A percentile compares a stretch with the other conserved stretches of the same genome.
Conservation (phyloP, 2,329 filamentous ascomycete genomes). For the Aspergillus ochraceoroseus region DNA sequence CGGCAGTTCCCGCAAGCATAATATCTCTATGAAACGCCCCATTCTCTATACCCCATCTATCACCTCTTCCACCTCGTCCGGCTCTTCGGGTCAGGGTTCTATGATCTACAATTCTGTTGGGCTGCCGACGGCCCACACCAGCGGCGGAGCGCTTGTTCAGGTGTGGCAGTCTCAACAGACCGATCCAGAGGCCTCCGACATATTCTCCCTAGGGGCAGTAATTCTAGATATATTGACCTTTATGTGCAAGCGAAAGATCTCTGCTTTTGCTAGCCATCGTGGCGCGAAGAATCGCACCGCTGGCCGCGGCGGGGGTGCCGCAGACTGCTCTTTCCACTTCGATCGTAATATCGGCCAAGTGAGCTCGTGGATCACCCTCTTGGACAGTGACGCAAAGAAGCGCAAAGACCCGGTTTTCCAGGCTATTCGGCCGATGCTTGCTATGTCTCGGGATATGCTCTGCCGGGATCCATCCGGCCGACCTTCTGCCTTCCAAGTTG, state of each 20-base stretch:
- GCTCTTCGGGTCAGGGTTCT: slow-evolving; percentile 18
- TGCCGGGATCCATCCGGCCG: slow-evolving; percentile 31
- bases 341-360: slow-evolving; percentile 50
- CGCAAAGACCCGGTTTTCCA: slow-evolving; percentile 37
- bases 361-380: slow-evolving; percentile 51
- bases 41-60: slow-evolving; percentile 34
- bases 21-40: slow-evolving; percentile 25
- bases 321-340: slow-evolving; percentile 56
- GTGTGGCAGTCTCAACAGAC: slow-evolving; percentile 39
- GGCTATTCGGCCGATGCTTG: slow-evolving; percentile 38
- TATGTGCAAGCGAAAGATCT: slow-evolving; percentile 53
- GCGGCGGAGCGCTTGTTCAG: slow-evolving; percentile 31
- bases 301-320: slow-evolving; percentile 46
- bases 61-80: slow-evolving; percentile 30
- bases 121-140: slow-evolving; percentile 32
- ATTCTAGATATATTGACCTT: slow-evolving; percentile 57
- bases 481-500: slow-evolving; percentile 32
- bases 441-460: slow-evolving; percentile 38
- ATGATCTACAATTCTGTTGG: slow-evolving; percentile 18
- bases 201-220: slow-evolving; percentile 57
- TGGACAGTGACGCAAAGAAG: slow-evolving; percentile 48
- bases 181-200: slow-evolving; percentile 45
- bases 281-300: slow-evolving; percentile 49
- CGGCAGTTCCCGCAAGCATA: slow-evolving; percentile 18
- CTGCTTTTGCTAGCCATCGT: slow-evolving; percentile 54